Conservation (phyloP, 208 protist genomes). For the Leptomonas seymouri region DNA sequence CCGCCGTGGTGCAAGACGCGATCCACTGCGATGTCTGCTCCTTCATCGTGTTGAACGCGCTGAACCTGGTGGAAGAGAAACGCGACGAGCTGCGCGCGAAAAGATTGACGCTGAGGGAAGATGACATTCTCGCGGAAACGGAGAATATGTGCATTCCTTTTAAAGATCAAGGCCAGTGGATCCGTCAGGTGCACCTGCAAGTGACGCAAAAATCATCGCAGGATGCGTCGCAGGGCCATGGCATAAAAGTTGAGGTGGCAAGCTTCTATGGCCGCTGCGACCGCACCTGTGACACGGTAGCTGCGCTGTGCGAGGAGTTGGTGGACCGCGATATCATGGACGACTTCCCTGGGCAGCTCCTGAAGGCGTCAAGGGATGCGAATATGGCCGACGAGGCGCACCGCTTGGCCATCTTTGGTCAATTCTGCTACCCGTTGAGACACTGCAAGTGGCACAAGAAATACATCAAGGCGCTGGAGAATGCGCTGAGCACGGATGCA, state of each 20-base stretch:
- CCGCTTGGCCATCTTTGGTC: conserved; percentile 9
- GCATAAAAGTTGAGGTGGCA: conserved; percentile 24
- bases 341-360: conserved; percentile 34
- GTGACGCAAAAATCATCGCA: conserved; percentile 23
- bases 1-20: conserved; percentile 46
- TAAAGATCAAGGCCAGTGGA: conserved; percentile 68
- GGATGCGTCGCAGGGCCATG: conserved; percentile 5
- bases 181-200: conserved; percentile 51
- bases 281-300: conserved; percentile 63
- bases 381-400: conserved; percentile 15
- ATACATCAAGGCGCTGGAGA: conserved; percentile 10
- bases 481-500: conserved; percentile 11
- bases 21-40: conserved; percentile 68
- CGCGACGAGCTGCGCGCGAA: conserved; percentile 26
- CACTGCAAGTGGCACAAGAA: conserved; percentile 23
- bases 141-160: conserved; percentile 79
- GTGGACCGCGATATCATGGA: conserved; percentile 47
- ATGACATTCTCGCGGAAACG: conserved; percentile 64
- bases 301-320: conserved; percentile 53
- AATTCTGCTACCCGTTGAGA: conserved; percentile 13
- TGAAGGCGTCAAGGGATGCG: conserved; percentile 16
- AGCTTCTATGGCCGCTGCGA: conserved; percentile 58
- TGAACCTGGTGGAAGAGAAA: conserved; percentile 35
- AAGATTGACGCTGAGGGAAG: conserved; percentile 59
- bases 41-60: conserved; percentile 46